These are phyloP conservation scores for Moesziomyces parantarcticus DNA, from an alignment of 1,284 basidiomycete genomes.

Conservation along the genomic window DNA sequence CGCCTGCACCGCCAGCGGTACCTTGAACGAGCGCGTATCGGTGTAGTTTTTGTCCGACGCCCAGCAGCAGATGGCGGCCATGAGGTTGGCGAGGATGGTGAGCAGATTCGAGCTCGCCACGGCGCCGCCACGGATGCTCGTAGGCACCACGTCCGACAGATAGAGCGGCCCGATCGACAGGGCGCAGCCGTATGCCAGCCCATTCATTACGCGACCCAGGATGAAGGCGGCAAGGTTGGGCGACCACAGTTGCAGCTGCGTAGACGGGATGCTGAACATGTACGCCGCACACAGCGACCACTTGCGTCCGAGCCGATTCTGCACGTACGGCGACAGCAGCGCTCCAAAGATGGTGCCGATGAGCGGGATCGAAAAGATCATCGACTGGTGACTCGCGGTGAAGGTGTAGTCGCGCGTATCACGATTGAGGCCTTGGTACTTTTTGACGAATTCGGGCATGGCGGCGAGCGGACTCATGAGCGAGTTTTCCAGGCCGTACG, in stretches of 20 bases:
- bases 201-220: conserved; percentile 56
- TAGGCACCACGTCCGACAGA: conserved; percentile 54
- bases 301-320: conserved; percentile 51
- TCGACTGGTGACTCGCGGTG: conserved; percentile 51
- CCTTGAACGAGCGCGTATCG: conserved; percentile 38
- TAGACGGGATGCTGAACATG: conserved; percentile 50
- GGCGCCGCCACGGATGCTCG: conserved; percentile 51
- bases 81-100: conserved; percentile 49
- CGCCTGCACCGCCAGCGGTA: conserved; percentile 52
- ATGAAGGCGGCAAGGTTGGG: conserved; percentile 57
- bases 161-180: conserved; percentile 55
- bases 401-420: conserved; percentile 49
- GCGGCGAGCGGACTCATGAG: conserved; percentile 57
- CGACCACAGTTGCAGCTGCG: conserved; percentile 56
- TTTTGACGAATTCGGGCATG: conserved; percentile 50
- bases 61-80: conserved; percentile 53
- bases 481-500: conserved; percentile 52
- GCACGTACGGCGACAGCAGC: conserved; percentile 40
- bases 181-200: conserved; percentile 51
- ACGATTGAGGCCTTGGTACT: conserved; percentile 51
- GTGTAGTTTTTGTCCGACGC: conserved; percentile 33
- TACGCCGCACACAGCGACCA: conserved; percentile 53
- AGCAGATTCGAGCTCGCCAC: conserved; percentile 53
- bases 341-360: conserved; percentile 57
- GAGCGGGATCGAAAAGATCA: conserved; percentile 56